Evolutionary conservation across 306 rosid species (phyloP).

Genomic region (Acacia crassicarpa): DNA sequence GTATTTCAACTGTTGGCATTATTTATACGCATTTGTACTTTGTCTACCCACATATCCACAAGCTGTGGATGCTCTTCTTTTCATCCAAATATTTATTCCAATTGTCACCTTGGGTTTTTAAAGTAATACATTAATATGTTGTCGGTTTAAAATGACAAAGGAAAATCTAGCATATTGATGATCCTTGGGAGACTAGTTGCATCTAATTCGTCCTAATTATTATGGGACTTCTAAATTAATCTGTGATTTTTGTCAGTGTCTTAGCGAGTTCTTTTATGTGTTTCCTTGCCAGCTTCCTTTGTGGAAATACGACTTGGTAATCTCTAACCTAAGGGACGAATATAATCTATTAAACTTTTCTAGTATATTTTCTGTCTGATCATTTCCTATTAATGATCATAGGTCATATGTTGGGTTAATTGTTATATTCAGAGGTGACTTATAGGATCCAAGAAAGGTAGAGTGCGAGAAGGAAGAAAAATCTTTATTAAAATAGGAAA

Average conservation of each 20-base stretch:
- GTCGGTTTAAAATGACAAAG: not conserved
- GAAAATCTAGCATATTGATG: not conserved
- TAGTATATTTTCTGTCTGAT: not conserved
- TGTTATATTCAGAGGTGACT: not conserved
- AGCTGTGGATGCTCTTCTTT: not conserved
- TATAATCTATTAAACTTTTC: not conserved
- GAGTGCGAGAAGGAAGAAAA: not conserved
- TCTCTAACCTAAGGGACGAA: not conserved
- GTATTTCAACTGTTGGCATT: conserved; percentile 37
- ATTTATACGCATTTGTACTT: not conserved
- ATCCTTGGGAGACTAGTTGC: not conserved
- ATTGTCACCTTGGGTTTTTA: conserved; percentile 1
- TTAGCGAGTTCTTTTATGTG: not conserved
- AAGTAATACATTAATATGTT: not conserved
- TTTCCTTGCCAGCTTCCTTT: not conserved
- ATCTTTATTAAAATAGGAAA: not conserved
- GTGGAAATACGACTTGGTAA: not conserved
- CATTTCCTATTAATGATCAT: not conserved
- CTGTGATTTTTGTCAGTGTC: not conserved
- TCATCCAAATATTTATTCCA: not conserved
- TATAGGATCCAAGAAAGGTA: not conserved
- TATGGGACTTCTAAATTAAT: not conserved
- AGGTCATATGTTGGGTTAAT: not conserved
- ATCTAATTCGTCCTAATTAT: conserved; percentile 10
- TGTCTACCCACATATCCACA: not conserved